These are phyloP conservation scores for Penicillium canescens DNA, from an alignment of 495 filamentous ascomycete species.

Conservation along the genomic window DNA sequence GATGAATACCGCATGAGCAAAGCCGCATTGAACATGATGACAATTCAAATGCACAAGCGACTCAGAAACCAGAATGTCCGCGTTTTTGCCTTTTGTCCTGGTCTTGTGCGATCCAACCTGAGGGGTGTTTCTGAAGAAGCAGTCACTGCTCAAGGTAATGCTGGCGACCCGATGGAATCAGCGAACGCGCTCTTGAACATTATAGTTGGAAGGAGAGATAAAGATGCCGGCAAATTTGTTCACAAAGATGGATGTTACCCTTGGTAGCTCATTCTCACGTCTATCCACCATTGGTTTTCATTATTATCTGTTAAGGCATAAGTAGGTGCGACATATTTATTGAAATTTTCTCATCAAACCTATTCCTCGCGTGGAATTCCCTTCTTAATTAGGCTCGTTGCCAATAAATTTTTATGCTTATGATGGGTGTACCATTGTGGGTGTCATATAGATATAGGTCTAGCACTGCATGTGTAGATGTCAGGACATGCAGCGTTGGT, in stretches of 20 bases:
- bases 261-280: constrained; percentile 17
- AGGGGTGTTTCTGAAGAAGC: constrained; percentile 31
- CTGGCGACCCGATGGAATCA: constrained; percentile 31
- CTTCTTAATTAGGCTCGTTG: too few species aligned
- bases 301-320: too few species aligned
- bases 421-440: too few species aligned
- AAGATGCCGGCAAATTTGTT: constrained; percentile 34
- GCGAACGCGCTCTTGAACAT: constrained; percentile 34
- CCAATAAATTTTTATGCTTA: too few species aligned
- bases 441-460: too few species aligned
- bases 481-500: too few species aligned
- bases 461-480: too few species aligned
- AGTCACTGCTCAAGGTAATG: constrained; percentile 23
- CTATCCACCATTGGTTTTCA: too few species aligned
- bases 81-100: constrained; percentile 29
- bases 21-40: constrained; percentile 45
- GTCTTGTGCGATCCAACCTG: constrained; percentile 38
- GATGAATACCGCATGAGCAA: constrained; percentile 42
- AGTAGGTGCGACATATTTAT: too few species aligned
- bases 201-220: constrained; percentile 34
- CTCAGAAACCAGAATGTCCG: constrained; percentile 6
- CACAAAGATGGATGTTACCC: constrained; percentile 24
- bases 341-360: too few species aligned
- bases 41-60: constrained; percentile 15
- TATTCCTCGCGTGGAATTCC: too few species aligned